Base-by-base conservation (phyloP, 768 basidiomycete species). In the Tulasnella sp. region DNA sequence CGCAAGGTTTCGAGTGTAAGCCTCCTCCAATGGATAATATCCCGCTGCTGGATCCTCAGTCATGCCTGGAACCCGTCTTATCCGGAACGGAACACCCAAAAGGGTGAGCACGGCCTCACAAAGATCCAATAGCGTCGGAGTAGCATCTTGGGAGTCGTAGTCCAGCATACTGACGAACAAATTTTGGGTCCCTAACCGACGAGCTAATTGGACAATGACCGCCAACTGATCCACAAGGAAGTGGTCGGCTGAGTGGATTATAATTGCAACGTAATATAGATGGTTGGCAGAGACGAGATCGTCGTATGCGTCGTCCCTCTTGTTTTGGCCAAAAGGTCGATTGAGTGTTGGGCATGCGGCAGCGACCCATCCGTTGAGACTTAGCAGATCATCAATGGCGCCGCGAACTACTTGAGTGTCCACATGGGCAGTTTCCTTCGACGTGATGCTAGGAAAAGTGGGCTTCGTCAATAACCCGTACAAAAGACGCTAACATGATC, bases 91-190 rank as follows among this genome's bases (percentile, higher is more conserved):
- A 25, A 99, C 80, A 3, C 91, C 88, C 19, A 98, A 78, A 15
- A 98, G 77, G 0, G 83, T 95, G 45, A 99, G 73, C 6, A 96
- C 91, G 0, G 90, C 87, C 65, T 99, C 95, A 58, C 88, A 93
- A 10, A 99, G 73, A 65, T 99, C 95, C 2, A 81, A 81, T 37
- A 99, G 72, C 1, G 91, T 96, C 47, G 88, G 85, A 0, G 95
- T 98, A 2, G 92, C 90, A 66, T 96, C 95, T 4, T 79, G 81
- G 7, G 92, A 96, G 53, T 86, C 86, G 64, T 93, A 93, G 66
- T 99, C 95, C 53, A 99, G 72, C 87, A 99, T 92, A 6, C 91
- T 95, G 33, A 99, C 93, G 64, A 98, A 99, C 43, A 99, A 67
- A 60, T 89, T 90, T 45, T 77, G 72, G 4, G 86, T 79, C 3